These are phyloP conservation scores for Tuber melanosporum DNA, from an alignment of 495 filamentous ascomycete genomes.

Conservation along the genomic window DNA sequence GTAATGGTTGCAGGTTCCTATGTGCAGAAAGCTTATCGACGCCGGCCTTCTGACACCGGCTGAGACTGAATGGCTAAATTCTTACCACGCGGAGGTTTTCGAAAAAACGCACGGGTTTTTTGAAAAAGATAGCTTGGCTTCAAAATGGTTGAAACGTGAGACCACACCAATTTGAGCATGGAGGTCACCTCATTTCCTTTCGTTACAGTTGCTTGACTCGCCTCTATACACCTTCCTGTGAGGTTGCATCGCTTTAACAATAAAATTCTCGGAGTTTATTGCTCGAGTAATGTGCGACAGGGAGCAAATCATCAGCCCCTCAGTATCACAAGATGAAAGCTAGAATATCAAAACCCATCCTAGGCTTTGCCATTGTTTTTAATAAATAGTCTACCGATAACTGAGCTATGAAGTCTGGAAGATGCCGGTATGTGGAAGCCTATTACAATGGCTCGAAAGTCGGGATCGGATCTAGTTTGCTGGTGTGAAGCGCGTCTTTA, in stretches of 20 bases:
- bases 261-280: background rate
- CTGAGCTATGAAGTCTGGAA: background rate
- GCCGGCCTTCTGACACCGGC: constrained; percentile 59
- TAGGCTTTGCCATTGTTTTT: background rate
- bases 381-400: background rate
- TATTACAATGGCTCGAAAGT: background rate
- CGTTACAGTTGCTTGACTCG: background rate
- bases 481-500: background rate
- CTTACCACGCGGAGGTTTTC: constrained; percentile 73
- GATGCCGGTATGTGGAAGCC: background rate
- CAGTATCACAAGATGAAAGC: background rate
- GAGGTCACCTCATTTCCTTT: background rate
- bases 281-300: background rate
- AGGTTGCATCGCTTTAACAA: background rate
- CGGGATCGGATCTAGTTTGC: background rate
- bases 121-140: constrained; percentile 59
- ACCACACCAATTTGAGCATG: constrained; percentile 51
- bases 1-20: constrained; percentile 48
- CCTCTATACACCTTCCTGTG: background rate
- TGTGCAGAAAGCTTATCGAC: constrained; percentile 86
- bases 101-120: constrained; percentile 81
- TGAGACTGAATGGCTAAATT: constrained; percentile 83
- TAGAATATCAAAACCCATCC: background rate
- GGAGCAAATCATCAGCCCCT: background rate
- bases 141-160: constrained; percentile 81